These are phyloP conservation scores for Mesembryanthemum crystallinum DNA, from an alignment of 148 eudicot genomes.

Conservation along the genomic window DNA sequence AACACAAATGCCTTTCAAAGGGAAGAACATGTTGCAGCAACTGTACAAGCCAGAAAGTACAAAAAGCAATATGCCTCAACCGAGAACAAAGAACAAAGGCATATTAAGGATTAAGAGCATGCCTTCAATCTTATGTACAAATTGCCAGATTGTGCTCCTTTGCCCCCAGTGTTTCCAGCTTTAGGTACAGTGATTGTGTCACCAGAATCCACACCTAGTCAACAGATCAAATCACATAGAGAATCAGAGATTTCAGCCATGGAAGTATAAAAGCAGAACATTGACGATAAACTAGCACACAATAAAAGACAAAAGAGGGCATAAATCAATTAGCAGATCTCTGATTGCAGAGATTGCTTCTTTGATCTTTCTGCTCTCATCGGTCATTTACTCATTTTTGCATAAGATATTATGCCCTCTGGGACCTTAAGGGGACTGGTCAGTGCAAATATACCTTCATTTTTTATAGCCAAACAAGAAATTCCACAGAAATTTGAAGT, in stretches of 20 bases:
- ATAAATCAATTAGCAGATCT: not conserved
- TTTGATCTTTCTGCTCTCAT: not conserved
- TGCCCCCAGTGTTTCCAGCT: conserved; percentile 84
- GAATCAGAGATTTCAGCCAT: conserved; percentile 6
- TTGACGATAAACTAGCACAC: not conserved
- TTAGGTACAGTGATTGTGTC: conserved; percentile 80
- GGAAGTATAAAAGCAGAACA: not conserved
- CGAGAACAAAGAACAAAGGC: too few relatives aligned
- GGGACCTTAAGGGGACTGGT: too few relatives aligned
- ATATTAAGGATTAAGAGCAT: conserved; percentile 3
- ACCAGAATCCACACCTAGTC: conserved; percentile 80
- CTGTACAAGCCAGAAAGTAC: not conserved
- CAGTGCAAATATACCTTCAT: not conserved
- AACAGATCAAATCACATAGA: conserved; percentile 11
- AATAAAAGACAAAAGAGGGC: not conserved
- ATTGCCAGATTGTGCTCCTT: conserved; percentile 64
- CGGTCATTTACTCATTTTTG: not conserved
- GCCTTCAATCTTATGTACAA: conserved; percentile 76
- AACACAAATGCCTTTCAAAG: not conserved
- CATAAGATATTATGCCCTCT: not conserved
- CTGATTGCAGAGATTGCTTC: not conserved
- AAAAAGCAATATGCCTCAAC: not conserved
- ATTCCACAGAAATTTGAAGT: not conserved
- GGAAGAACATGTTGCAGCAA: not conserved
- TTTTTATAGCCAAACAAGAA: not conserved